Evolutionary conservation across 1,139 yeast genomes (phyloP).

Genomic region (Yamadazyma sp.): DNA sequence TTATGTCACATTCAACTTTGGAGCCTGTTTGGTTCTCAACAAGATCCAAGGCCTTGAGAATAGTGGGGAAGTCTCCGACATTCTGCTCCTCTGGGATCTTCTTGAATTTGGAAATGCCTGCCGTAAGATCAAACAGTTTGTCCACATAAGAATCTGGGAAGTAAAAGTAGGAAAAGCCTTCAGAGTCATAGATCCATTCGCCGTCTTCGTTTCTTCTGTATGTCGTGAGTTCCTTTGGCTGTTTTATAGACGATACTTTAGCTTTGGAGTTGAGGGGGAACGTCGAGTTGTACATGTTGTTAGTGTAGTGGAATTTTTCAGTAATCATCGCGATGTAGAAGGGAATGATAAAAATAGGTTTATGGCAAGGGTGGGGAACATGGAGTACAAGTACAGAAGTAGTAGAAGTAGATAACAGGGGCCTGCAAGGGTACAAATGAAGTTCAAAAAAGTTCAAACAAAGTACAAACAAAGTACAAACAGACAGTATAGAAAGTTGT

Average conservation of each 20-base stretch:
- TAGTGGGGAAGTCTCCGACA: conserved; percentile 55
- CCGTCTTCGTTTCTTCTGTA: conserved; percentile 59
- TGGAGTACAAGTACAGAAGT: no score
- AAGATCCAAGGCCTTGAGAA: conserved; percentile 53
- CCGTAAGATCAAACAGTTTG: conserved; percentile 53
- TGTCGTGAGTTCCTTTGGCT: conserved; percentile 69
- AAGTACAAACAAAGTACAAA: no score
- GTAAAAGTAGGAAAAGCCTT: conserved; percentile 66
- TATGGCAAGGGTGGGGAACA: no score
- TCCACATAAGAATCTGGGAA: conserved; percentile 68
- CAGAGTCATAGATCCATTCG: conserved; percentile 40
- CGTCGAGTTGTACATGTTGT: conserved; percentile 25
- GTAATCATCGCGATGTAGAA: neutral
- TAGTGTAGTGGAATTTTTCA: neutral
- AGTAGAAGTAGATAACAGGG: no score
- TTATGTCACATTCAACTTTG: conserved; percentile 59
- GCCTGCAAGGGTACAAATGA: no score
- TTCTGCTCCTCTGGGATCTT: conserved; percentile 54
- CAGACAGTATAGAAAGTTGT: no score
- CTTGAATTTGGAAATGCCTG: conserved; percentile 62
- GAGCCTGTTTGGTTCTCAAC: conserved; percentile 52
- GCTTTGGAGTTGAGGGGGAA: conserved; percentile 51
- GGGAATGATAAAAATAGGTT: no score
- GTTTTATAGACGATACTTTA: conserved; percentile 56
- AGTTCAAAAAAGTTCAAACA: no score